These are phyloP conservation scores for Mycena sp. DNA, from an alignment of 1,284 basidiomycete species.

Conservation along the genomic window DNA sequence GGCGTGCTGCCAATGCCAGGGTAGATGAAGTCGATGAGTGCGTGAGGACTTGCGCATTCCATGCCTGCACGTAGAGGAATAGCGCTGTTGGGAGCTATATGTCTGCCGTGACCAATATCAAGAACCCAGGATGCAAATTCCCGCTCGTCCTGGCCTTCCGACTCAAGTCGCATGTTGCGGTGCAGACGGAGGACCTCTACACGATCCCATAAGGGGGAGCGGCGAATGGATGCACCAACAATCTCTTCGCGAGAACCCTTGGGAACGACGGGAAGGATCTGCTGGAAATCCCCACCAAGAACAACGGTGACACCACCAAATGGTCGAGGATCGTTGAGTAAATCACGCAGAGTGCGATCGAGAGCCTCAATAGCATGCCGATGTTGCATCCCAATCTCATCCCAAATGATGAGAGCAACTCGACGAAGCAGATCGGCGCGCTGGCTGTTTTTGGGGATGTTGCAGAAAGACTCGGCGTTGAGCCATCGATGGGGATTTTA, in stretches of 20 bases:
- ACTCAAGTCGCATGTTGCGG: conserved; percentile 50
- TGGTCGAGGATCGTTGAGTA: conserved; percentile 36
- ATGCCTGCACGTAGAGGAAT: conserved; percentile 35
- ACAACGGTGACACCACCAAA: conserved; percentile 54
- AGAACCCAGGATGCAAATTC: conserved; percentile 50
- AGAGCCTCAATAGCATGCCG: conserved; percentile 42
- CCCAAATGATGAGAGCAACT: conserved; percentile 47
- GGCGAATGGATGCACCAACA: conserved; percentile 43
- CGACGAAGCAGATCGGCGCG: conserved; percentile 39
- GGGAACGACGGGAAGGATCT: conserved; percentile 42
- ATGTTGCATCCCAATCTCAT: conserved; percentile 49
- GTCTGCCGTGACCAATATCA: conserved; percentile 49
- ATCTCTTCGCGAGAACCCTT: conserved; percentile 46
- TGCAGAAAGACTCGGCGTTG: conserved; percentile 33
- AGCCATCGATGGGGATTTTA: conserved; percentile 42
- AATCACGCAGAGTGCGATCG: conserved; percentile 44
- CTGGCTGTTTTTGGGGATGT: conserved; percentile 38
- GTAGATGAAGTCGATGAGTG: conserved; percentile 45
- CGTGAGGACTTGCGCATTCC: conserved; percentile 12
- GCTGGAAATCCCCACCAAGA: conserved; percentile 54
- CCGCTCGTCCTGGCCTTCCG: conserved; percentile 23
- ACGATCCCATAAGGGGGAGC: conserved; percentile 47
- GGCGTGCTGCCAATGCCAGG: conserved; percentile 31
- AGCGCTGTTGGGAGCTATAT: conserved; percentile 25
- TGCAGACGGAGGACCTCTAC: conserved; percentile 41